Evolutionary conservation across 1,284 basidiomycete genomes (phyloP).

Genomic region (Cystobasidiaceae sp.): DNA sequence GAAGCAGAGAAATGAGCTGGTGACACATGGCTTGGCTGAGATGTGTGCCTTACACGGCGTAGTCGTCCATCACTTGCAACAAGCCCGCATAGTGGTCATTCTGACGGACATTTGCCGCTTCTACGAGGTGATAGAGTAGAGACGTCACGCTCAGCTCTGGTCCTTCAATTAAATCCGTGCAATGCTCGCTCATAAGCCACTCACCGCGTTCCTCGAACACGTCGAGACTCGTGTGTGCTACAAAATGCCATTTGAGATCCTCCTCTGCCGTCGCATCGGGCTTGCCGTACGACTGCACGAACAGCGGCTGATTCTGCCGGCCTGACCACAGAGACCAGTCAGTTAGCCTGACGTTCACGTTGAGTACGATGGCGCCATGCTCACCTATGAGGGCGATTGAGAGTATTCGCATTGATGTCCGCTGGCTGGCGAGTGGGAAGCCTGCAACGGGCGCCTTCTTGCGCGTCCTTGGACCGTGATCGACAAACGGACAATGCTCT

Average conservation of each 20-base stretch:
- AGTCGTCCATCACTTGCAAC: constrained; percentile 47
- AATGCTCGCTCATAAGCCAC: neutral
- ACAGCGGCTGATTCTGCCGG: constrained; percentile 30
- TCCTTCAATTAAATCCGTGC: too few species aligned
- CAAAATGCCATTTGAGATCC: constrained; percentile 45
- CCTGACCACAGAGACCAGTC: neutral
- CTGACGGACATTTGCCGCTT: constrained; percentile 36
- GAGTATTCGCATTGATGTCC: constrained; percentile 2
- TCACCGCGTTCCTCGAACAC: constrained; percentile 46
- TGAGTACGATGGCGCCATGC: too few species aligned
- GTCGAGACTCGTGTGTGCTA: constrained; percentile 45
- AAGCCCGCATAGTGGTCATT: constrained; percentile 46
- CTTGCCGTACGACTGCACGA: constrained; percentile 16
- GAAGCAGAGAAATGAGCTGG: neutral
- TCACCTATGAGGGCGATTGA: constrained; percentile 22
- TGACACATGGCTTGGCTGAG: constrained; percentile 44
- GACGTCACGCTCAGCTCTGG: constrained; percentile 2
- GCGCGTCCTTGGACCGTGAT: too few species aligned
- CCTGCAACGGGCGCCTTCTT: too few species aligned
- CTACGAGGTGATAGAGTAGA: constrained; percentile 16
- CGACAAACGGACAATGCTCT: too few species aligned
- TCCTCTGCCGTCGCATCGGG: constrained; percentile 14
- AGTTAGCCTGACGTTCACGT: too few species aligned
- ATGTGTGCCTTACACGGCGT: constrained; percentile 43
- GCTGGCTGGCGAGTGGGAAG: neutral